Percentiles rank a stretch among this genome's conserved stretches.
Conservation (phyloP, 75 land plant species). For the Ceratopteris richardii region DNA sequence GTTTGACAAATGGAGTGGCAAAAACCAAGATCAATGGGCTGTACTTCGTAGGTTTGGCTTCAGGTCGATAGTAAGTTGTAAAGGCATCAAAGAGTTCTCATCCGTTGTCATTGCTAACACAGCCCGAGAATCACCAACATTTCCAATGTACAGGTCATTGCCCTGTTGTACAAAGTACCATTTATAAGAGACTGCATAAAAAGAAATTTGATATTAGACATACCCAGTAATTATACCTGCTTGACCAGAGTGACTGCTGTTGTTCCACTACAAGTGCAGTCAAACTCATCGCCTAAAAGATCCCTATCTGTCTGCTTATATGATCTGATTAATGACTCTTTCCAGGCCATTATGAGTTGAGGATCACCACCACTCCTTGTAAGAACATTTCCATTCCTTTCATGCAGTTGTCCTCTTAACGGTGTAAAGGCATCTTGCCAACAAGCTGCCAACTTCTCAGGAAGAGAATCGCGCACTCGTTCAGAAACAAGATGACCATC, state of each 20-base stretch:
- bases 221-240: no score
- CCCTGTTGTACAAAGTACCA: constrained; percentile 30
- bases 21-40: no score
- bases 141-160: constrained; percentile 44
- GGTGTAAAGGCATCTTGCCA: constrained; percentile 21
- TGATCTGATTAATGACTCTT: constrained; percentile 32
- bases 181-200: not conserved
- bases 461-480: constrained; percentile 34
- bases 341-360: constrained; percentile 20
- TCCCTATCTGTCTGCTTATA: constrained; percentile 48
- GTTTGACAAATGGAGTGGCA: no score
- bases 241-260: constrained; percentile 51
- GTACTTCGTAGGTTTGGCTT: constrained; percentile 63
- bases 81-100: constrained; percentile 43
- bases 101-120: constrained; percentile 53
- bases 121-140: constrained; percentile 82
- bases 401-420: not conserved
- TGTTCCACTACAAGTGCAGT: constrained; percentile 51
- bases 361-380: not conserved
- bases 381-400: not conserved
- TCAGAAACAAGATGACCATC: constrained; percentile 42
- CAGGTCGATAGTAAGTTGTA: constrained; percentile 59
- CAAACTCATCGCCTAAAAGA: constrained; percentile 32
- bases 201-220: not conserved
- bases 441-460: constrained; percentile 41